phyloP scores from a whole-genome alignment of 495 filamentous ascomycete species.

The Chaetomium fimeti region DNA sequence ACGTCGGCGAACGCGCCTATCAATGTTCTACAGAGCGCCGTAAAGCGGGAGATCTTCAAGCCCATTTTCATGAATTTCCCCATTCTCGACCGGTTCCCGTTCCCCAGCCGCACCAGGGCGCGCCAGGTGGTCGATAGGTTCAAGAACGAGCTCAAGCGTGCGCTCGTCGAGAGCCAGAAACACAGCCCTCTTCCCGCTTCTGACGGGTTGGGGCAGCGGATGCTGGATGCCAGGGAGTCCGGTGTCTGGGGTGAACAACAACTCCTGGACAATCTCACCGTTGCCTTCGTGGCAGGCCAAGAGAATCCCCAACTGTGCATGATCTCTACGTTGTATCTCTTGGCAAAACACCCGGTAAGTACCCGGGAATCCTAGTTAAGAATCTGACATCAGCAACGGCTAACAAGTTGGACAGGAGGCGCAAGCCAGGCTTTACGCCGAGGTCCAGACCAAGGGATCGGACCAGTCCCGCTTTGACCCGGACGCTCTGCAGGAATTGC shows the following conservation, averaged over 20 bases:
- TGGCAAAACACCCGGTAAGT: conserved; percentile 34
- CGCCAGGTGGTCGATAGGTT: conserved; percentile 19
- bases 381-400: not conserved
- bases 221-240: conserved; percentile 20
- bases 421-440: conserved; percentile 15
- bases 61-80: conserved; percentile 44
- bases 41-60: conserved; percentile 42
- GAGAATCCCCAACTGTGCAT: conserved; percentile 43
- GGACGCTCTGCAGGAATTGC: conserved; percentile 16
- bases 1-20: conserved; percentile 31
- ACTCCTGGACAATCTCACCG: conserved; percentile 39
- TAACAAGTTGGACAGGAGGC: conserved; percentile 11
- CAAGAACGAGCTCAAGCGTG: conserved; percentile 19
- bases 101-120: conserved; percentile 28
- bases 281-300: conserved; percentile 40
- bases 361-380: not conserved
- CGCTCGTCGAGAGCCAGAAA: conserved; percentile 15
- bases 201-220: conserved; percentile 18
- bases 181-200: not conserved
- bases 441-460: conserved; percentile 3
- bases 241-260: conserved; percentile 27
- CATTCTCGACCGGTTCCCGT: conserved; percentile 32
- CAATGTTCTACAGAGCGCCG: conserved; percentile 30
- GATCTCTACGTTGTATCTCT: conserved; percentile 36
- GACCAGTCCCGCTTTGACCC: not conserved